Base-by-base conservation (phyloP, 305 asterid genomes). In the Fraxinus ornus region DNA sequence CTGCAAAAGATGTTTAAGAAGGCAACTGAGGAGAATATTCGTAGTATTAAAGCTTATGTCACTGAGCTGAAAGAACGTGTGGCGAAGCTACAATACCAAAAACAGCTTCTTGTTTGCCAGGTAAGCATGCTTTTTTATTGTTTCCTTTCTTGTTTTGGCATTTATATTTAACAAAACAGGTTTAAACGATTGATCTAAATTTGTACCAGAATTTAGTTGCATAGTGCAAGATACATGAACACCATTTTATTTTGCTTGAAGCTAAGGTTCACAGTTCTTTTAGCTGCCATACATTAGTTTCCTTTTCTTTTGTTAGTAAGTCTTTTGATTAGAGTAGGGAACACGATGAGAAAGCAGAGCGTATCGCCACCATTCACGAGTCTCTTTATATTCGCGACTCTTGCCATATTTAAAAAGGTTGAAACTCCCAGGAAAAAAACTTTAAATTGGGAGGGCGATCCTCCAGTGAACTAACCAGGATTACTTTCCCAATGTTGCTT, bases 81-180 rank as follows among this genome's bases (percentile, higher is more conserved):
- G 1, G 97, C 98, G 19, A 96, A 96, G 93, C 91, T 96, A 77
- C 99, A 94, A 83, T 96, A 96, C 88, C 98, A 96, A 86, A 94
- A 96, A 85, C 98, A 96, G 85, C 97, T 96, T 47, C 94, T 96
- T 62, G 98, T 96, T 85, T 92, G 97, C 89, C 98, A 96, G 95
- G 99, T 95, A 80, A 79, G 79, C 49, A 30, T 39, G 41, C 75
- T 44, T 41, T 84, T 60, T 86, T 35, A 70, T 32, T 13, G 15
- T 47, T 33, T 55, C 78, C 74, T 39, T 75, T 26, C 26, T 84
- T 66, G n/a, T 73, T 49, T 49, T 49, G 64, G 32, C 32, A 1
- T 13, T 68, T 84, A 55, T 47, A 84, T 75, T 35, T 49, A n/a
- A 49, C 13, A 49, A 15, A 49, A 49, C 21, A 15, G 60, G 60